Conservation (phyloP, 345 rosid species). For the Citrus medica region DNA sequence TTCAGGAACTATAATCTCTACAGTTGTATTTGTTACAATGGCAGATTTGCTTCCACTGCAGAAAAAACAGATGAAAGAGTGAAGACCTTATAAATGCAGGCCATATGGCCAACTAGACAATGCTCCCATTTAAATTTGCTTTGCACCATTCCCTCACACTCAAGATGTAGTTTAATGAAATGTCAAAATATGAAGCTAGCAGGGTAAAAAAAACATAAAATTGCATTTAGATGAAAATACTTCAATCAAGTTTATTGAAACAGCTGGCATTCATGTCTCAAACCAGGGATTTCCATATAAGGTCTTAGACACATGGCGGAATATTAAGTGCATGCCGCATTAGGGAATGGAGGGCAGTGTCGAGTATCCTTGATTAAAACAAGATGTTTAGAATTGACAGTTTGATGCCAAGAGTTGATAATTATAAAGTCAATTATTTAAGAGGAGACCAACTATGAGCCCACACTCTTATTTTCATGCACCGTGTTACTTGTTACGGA, state of each 20-base stretch:
- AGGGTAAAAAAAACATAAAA: neutral
- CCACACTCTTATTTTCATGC: neutral
- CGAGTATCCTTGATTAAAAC: neutral
- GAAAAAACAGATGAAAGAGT: constrained; percentile 13
- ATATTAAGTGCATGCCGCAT: neutral
- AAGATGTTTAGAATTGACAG: neutral
- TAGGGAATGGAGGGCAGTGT: neutral
- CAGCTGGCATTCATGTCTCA: neutral
- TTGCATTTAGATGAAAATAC: neutral
- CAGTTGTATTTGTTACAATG: constrained; percentile 77
- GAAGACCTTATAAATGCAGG: neutral
- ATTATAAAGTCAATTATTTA: neutral
- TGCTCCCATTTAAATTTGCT: neutral
- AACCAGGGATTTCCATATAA: neutral
- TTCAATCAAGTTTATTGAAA: neutral
- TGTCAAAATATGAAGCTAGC: neutral
- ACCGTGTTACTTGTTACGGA: constrained; percentile 17
- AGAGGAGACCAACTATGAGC: neutral
- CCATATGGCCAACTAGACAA: neutral
- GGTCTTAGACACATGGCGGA: neutral
- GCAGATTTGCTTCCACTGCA: constrained; percentile 82
- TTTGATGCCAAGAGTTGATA: neutral
- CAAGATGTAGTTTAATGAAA: neutral
- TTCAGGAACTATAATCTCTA: constrained; percentile 79
- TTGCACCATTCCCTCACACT: neutral